phyloP scores from a whole-genome alignment of 345 rosid genomes.

The Gossypium anomalum region DNA sequence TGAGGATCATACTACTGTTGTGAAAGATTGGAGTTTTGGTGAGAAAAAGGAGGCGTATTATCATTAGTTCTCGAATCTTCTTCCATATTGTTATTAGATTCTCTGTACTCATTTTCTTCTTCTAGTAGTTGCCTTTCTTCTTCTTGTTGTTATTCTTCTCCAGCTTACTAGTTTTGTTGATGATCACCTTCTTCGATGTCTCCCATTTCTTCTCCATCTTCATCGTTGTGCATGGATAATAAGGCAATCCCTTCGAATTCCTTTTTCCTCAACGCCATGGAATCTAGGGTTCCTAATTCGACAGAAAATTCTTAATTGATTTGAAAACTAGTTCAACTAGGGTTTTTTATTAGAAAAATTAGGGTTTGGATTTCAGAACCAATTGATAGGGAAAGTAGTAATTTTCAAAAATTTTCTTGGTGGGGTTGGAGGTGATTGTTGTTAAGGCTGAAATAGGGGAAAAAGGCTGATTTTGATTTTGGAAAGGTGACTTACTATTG shows the following conservation, averaged over 20 bases:
- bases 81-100: conserved; percentile 28
- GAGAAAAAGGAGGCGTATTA: conserved; percentile 11
- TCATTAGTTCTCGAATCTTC: conserved; percentile 29
- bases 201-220: conserved; percentile 89
- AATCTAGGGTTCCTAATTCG: background rate
- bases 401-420: background rate
- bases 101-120: conserved; percentile 30
- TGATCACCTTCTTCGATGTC: conserved; percentile 36
- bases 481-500: too few species aligned
- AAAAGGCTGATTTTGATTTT: background rate
- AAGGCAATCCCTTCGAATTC: conserved; percentile 76
- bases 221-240: conserved; percentile 72
- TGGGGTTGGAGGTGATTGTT: too few species aligned
- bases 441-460: background rate
- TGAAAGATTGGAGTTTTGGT: background rate
- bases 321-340: background rate
- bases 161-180: background rate
- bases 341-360: background rate
- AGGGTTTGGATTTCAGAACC: background rate
- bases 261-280: conserved; percentile 65
- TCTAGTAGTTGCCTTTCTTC: conserved; percentile 19
- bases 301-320: background rate
- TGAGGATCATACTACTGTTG: too few species aligned
- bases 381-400: background rate
- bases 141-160: conserved; percentile 16